Conservation (phyloP, 306 rosid genomes). For the Coriaria nepalensis region DNA sequence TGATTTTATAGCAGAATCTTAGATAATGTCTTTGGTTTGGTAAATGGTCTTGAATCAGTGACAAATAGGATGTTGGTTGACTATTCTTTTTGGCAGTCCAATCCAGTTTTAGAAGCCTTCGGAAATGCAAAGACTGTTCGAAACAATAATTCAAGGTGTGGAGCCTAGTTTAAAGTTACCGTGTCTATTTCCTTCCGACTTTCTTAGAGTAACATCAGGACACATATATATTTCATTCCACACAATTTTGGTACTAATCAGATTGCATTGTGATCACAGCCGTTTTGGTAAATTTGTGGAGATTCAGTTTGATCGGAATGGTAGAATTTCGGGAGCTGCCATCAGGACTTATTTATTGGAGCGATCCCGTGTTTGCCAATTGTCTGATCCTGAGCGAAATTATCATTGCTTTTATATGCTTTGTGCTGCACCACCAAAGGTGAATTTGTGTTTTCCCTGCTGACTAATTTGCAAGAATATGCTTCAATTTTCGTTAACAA, state of each 20-base stretch:
- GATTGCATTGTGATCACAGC: conserved; percentile 43
- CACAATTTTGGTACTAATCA: too few species aligned
- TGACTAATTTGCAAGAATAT: too few species aligned
- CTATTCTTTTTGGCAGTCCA: conserved; percentile 47
- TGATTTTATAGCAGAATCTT: too few species aligned
- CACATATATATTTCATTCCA: too few species aligned
- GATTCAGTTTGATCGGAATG: conserved; percentile 69
- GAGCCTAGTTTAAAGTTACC: conserved; percentile 6
- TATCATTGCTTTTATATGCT: conserved; percentile 99
- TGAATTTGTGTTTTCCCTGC: conserved; percentile 10
- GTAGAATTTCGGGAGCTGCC: conserved; percentile 98
- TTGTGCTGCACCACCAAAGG: conserved; percentile 89
- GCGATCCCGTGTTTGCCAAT: conserved; percentile 92
- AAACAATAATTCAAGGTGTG: conserved; percentile 88
- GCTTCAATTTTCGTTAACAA: not conserved
- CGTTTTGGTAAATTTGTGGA: conserved; percentile 99
- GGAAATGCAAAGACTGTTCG: conserved; percentile 93
- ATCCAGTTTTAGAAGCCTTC: conserved; percentile 97
- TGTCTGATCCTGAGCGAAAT: conserved; percentile 94
- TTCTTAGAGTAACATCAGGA: too few species aligned
- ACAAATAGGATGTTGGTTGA: conserved; percentile 4
- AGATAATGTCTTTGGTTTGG: conserved; percentile 9
- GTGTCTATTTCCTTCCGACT: conserved; percentile 1
- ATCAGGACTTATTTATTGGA: conserved; percentile 89
- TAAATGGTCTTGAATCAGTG: conserved; percentile 4